Conservation (phyloP, 1,139 yeast genomes). For the Taphrina flavorubra region DNA sequence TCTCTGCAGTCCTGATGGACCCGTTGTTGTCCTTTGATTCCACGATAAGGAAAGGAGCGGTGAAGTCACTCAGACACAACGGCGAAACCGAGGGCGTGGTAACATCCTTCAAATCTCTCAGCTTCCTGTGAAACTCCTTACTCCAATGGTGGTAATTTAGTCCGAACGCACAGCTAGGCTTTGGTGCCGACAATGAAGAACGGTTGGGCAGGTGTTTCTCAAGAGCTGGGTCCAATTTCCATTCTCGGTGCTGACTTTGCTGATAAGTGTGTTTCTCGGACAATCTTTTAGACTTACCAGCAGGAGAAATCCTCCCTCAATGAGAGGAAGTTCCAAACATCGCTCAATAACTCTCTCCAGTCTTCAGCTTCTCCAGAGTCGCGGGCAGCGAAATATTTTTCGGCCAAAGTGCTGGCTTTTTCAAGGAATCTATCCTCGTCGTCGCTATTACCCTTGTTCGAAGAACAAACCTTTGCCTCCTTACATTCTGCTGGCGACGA, state of each 20-base stretch:
- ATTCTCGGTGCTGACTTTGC: neutral
- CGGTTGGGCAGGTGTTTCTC: neutral
- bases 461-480: too few relatives aligned
- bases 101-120: neutral
- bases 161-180: constrained; percentile 2
- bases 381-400: neutral
- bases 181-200: neutral
- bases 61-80: neutral
- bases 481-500: neutral
- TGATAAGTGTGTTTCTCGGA: neutral
- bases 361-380: neutral
- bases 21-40: neutral
- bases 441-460: too few relatives aligned
- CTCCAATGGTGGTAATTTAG: neutral
- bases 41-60: constrained; percentile 3
- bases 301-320: neutral
- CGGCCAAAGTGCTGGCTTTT: neutral
- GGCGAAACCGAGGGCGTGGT: neutral
- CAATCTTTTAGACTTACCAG: neutral
- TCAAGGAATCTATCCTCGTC: neutral
- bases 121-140: neutral
- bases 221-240: neutral
- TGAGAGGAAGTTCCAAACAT: neutral
- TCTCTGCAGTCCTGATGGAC: neutral
- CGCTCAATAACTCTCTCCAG: neutral